Evolutionary conservation across 768 basidiomycete species (phyloP).

Genomic region (Phaffia australis): DNA sequence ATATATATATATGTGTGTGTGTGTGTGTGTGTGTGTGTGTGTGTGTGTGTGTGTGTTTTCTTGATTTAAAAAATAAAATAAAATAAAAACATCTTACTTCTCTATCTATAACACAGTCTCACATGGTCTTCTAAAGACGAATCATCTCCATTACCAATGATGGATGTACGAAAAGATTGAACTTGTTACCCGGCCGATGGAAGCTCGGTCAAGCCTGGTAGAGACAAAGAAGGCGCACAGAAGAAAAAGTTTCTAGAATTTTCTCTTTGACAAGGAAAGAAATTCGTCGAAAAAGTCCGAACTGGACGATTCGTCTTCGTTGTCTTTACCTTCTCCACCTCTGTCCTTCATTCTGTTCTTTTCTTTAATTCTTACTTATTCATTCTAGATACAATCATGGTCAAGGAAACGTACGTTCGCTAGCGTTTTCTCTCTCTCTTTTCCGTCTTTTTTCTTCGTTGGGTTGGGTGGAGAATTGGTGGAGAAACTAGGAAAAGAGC

Average conservation of each 20-base stretch:
- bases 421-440: not conserved
- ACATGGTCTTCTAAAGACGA: too few species aligned
- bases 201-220: not conserved
- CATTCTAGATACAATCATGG: conserved; percentile 4
- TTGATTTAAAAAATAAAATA: too few species aligned
- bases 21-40: conserved; percentile 42
- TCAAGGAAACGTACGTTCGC: conserved; percentile 20
- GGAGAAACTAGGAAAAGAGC: too few species aligned
- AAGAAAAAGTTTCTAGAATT: conserved; percentile 14
- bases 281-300: conserved; percentile 13
- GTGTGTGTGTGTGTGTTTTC: too few species aligned
- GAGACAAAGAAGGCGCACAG: conserved; percentile 8
- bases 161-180: not conserved
- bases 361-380: not conserved
- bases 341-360: not conserved
- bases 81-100: conserved; percentile 61
- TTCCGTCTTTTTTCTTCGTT: not conserved
- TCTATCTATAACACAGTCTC: conserved; percentile 69
- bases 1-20: conserved; percentile 74
- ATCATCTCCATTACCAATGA: conserved; percentile 43
- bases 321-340: conserved; percentile 4
- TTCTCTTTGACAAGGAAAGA: conserved; percentile 25
- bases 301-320: conserved; percentile 21
- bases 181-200: conserved; percentile 37
- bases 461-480: too few species aligned